Percentiles rank a stretch among this genome's conserved stretches.
phyloP scores from a whole-genome alignment of 1,284 basidiomycete species.

The Pseudozyma pruni region DNA sequence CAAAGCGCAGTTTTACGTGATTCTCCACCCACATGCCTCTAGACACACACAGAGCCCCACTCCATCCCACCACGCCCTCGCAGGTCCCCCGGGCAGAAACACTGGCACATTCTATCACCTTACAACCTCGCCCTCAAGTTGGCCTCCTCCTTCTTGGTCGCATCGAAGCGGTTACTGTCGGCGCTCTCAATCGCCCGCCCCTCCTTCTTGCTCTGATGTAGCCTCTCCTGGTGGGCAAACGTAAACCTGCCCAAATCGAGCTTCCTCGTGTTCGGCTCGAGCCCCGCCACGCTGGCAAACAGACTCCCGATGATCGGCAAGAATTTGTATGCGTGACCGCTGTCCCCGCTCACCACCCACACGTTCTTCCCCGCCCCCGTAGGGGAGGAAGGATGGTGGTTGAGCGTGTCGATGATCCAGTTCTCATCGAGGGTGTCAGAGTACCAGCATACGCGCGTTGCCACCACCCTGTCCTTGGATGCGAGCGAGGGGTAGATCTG shows the following conservation, averaged over 20 bases:
- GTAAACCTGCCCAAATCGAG: conserved; percentile 32
- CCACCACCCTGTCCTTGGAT: conserved; percentile 69
- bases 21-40: too few species aligned
- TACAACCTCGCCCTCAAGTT: conserved; percentile 21
- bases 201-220: conserved; percentile 3
- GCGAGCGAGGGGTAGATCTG: conserved; percentile 77
- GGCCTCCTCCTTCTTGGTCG: neutral
- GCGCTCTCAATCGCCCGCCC: conserved; percentile 12
- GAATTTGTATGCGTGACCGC: conserved; percentile 73
- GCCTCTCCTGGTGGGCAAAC: conserved; percentile 35
- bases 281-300: conserved; percentile 72
- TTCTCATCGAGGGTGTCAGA: conserved; percentile 69
- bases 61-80: too few species aligned
- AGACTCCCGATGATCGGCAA: conserved; percentile 82
- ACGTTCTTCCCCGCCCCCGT: conserved; percentile 59
- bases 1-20: too few species aligned
- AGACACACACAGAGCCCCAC: too few species aligned
- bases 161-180: conserved; percentile 31
- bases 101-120: too few species aligned
- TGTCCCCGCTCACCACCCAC: conserved; percentile 70
- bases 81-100: too few species aligned
- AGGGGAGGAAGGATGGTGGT: conserved; percentile 39
- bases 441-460: conserved; percentile 85
- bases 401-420: conserved; percentile 71
- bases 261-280: conserved; percentile 11